Base-by-base conservation (phyloP, 2,329 filamentous ascomycete species). In the Karstenula rhodostoma region DNA sequence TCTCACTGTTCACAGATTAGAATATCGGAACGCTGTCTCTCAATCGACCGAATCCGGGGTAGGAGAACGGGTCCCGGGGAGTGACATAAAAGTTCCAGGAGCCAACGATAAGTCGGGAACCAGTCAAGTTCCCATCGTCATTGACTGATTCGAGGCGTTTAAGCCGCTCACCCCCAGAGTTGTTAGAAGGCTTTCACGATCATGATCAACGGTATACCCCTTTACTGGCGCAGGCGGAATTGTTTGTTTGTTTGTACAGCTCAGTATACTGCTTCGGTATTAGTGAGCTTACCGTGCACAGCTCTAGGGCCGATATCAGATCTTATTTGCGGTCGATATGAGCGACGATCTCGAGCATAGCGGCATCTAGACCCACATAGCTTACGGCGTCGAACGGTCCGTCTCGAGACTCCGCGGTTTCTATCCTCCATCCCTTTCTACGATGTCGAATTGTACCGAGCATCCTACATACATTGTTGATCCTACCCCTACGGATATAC, bases 181-280 rank as follows among this genome's bases (percentile, higher is more conserved):
- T 7, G n/a, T 25, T 22, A 10, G 47, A 27, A 48, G 56, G 55
- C 25, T 57, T 42, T 33, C 17, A 48, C n/a, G 35, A 48, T 47
- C 29, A 48, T 29, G 50, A 25, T 54, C 54, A 57, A 53, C 27
- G 62, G 56, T 64, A 65, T 65, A 62, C 62, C 62, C 59, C 37
- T 60, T 60, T 56, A 56, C 23, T 32, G 55, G 55, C 46, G 35
- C 47, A 51, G 47, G 46, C 22, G 46, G 56, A 17, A 43, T 35
- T 48, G 40, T 37, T 49, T 52, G 25, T 44, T 55, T 51, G 15
- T 52, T 56, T 52, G 29, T 44, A 37, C 6, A 27, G 50, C 55
- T 57, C 55, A 55, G 43, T 48, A 40, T n/a, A 43, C 13, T 50
- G 59, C 55, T 55, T 57, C 53, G 59, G 56, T 46, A 54, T 55